Base-by-base conservation (phyloP, 202 grass and related monocot species). In the Zizania palustris region DNA sequence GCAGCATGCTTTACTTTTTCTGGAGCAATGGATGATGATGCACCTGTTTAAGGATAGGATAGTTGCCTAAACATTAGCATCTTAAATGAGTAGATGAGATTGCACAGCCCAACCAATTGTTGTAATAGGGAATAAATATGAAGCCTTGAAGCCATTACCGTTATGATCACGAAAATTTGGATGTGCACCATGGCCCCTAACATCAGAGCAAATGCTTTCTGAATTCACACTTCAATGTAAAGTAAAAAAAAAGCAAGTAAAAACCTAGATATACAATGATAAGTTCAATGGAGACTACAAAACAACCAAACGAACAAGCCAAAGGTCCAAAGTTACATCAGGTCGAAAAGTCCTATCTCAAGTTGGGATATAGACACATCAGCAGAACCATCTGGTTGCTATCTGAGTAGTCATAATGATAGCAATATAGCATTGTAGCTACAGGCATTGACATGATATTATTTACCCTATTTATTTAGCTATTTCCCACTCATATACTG, bases 1-100 rank as follows among this genome's bases (percentile, higher is more conserved):
- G 95, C 80, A 56, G 95, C 91, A 46, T 87, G 74, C 79, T 90
- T 94, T 41, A 94, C 77, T 40, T 83, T 83, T 94, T 90, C 89
- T 60, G 54, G 77, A 79, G 77, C 74, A 74, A 88, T 53, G 48
- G 84, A 78, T 38, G 76, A 67, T 39, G 71, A 34, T 40, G 65
- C 45, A 64, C 84, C 91, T 85, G 65, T 81, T 84, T 64, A 50
- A 81, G 60, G 35, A 85, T 44, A 71, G 36, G 22, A 72, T 20
- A 40, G 41, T 65, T 70, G 40, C 51, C 57, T 75, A 53, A 63
- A 50, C 14, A 74, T 10, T 66, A 63, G 21, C 75, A 37, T 80
- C 46, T 86, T 63, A 57, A 45, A 90, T 64, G 19, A 80, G 84
- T n/a, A 49, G 28, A 13, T 15, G 12, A 45, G 18, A 46, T 69